Evolutionary conservation across 306 rosid species (phyloP).

Genomic region (Prunus mira): DNA sequence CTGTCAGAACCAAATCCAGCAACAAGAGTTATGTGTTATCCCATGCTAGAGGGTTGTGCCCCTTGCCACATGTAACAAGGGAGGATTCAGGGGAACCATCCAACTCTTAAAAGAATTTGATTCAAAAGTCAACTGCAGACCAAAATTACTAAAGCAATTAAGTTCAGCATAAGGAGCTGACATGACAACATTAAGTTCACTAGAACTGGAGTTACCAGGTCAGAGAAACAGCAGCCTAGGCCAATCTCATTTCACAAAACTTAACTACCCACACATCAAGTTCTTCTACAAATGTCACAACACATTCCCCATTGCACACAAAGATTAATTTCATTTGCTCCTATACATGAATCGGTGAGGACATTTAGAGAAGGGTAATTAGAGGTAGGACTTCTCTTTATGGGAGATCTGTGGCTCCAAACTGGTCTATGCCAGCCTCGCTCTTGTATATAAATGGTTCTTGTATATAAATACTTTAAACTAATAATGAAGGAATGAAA

Average conservation of each 20-base stretch:
- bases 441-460: background rate
- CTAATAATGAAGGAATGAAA: background rate
- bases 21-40: background rate
- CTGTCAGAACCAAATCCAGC: background rate
- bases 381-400: background rate
- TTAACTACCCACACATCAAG: background rate
- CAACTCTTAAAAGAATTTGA: background rate
- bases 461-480: background rate
- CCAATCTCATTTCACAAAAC: background rate
- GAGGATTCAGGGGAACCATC: background rate
- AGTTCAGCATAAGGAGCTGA: background rate
- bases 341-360: background rate
- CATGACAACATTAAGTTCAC: background rate
- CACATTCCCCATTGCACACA: background rate
- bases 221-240: background rate
- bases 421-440: background rate
- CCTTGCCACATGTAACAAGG: background rate
- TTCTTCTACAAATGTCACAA: background rate
- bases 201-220: background rate
- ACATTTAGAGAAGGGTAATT: background rate
- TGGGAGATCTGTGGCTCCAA: background rate
- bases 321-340: background rate
- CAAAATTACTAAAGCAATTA: background rate
- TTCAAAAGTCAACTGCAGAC: background rate
- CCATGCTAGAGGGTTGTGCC: no score